These are phyloP conservation scores for Malania oleifera DNA, from an alignment of 164 flowering plant species.

Conservation along the genomic window DNA sequence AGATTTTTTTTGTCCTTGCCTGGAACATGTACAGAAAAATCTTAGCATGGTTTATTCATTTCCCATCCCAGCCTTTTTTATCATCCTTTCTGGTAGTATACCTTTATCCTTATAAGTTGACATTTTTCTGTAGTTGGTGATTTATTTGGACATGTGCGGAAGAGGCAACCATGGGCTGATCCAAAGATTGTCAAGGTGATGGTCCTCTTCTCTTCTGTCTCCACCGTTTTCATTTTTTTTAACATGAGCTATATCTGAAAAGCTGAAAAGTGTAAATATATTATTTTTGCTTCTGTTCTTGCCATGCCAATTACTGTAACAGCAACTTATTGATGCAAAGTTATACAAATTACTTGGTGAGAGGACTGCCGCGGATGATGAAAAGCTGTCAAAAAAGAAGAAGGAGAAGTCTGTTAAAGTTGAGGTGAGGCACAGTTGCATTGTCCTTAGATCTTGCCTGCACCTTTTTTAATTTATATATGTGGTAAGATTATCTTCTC, in stretches of 20 bases:
- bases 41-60: no score
- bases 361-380: constrained; percentile 87
- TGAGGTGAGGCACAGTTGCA: constrained; percentile 33
- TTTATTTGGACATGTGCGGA: constrained; percentile 61
- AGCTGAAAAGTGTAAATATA: not conserved
- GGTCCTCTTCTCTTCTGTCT: not conserved
- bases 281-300: constrained; percentile 2
- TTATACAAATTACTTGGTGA: constrained; percentile 76
- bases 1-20: no score
- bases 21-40: no score
- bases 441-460: not conserved
- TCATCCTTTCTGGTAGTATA: no score
- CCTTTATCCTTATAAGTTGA: no score
- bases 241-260: not conserved
- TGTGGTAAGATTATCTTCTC: not conserved
- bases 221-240: not conserved
- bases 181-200: constrained; percentile 82
- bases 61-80: not conserved
- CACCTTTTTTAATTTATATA: not conserved
- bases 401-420: constrained; percentile 81
- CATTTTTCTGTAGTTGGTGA: constrained; percentile 57
- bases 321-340: constrained; percentile 72
- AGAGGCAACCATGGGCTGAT: constrained; percentile 92
- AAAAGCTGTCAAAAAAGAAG: constrained; percentile 73
- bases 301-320: constrained; percentile 10